Evolutionary conservation across 306 rosid species (phyloP), one percentile per base, ranked within the genome.

Genomic region (Aeschynomene evenia): DNA sequence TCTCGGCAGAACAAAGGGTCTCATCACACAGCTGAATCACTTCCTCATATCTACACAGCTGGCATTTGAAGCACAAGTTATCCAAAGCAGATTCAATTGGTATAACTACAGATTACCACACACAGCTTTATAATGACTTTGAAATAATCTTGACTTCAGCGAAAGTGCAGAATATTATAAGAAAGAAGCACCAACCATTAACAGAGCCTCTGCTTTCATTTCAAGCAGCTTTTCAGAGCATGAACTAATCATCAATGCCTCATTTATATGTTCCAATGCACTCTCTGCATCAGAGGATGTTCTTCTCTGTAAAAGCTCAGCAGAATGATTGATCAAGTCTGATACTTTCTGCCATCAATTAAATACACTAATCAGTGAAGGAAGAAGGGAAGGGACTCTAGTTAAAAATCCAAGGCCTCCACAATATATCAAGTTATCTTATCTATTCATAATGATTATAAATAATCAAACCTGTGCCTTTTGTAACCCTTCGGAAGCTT

Each of bases 401-500:
- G 28, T 55, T 36, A 21, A 72, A 66, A 65, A 77, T 37, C 11
- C 55, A 24, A 76, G 62, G 64, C 46, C 55, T 63, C 46, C 29
- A 67, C 46, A 48, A 24, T 55, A 67, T 40, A 66, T 61, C 19
- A 29, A 46, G 52, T 43, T 53, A 45, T 73, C 40, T n/a, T n/a
- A n/a, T n/a, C n/a, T 34, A 55, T 48, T 52, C 72, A 29, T 55
- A 73, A 16, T 37, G 57, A 77, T 33, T 36, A 52, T 37, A 56
- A 68, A 59, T 73, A 48, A 72, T 73, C 58, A 28, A 78, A 95
- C 99, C 97, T 83, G 89, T 14, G 88, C 87, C 79, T 89, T 91
- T 76, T 88, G 96, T 73, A 95, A 80, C 56, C 99, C 95, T 66
- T 95, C 91, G n/a, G 99, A 88, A 63, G 99, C 97, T 74, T 94